These are phyloP conservation scores for Fusarium sp. DNA, from an alignment of 2,329 filamentous ascomycete species.

Conservation along the genomic window DNA sequence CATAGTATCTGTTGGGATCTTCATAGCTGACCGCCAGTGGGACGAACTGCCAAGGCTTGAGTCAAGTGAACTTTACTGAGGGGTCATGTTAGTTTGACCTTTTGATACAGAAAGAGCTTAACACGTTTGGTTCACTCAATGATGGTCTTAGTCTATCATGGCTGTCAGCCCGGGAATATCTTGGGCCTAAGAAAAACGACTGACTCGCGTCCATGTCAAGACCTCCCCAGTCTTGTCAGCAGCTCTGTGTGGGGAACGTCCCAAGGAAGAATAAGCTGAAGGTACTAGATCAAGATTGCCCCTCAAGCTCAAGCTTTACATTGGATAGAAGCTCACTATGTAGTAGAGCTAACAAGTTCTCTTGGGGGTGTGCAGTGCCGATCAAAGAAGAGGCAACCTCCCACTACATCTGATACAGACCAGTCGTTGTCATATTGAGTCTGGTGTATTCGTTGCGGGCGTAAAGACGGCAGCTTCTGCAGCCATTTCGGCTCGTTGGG, in stretches of 20 bases:
- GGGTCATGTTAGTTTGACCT: not conserved
- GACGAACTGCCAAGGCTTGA: not conserved
- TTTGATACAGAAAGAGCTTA: not conserved
- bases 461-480: conserved; percentile 9
- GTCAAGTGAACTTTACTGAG: not conserved
- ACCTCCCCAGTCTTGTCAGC: conserved; percentile 11
- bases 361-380: conserved; percentile 12
- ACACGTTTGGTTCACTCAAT: not conserved
- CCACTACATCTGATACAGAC: conserved; percentile 7
- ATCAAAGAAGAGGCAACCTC: conserved; percentile 12
- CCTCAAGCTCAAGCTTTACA: conserved; percentile 3
- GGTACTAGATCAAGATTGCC: not conserved
- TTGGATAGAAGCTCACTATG: conserved; percentile 11
- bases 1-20: not conserved
- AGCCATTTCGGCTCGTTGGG: conserved; percentile 7
- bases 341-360: not conserved
- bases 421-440: not conserved
- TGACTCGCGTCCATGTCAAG: conserved; percentile 12
- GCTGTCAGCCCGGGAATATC: conserved; percentile 11
- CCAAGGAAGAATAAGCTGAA: not conserved
- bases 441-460: conserved; percentile 3
- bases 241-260: conserved; percentile 6
- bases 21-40: not conserved
- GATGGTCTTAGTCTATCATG: not conserved
- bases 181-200: conserved; percentile 1